Evolutionary conservation across 2,329 filamentous ascomycete species (phyloP).

Genomic region (Cladosporium velox): DNA sequence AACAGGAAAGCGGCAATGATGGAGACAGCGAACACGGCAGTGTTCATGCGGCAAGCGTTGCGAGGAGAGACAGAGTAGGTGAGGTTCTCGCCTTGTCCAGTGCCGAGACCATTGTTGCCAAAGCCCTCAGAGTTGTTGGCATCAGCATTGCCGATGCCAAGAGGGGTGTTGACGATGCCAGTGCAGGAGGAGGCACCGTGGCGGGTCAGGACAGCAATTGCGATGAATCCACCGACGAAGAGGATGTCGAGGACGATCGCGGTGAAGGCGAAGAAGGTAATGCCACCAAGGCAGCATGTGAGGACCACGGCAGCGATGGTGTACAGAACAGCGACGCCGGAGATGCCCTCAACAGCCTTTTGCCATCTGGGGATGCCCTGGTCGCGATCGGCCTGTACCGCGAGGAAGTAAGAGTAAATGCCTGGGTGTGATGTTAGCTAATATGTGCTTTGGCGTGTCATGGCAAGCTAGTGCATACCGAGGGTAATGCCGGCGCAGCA

Average conservation of each 20-base stretch:
- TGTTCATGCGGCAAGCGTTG: constrained; percentile 75
- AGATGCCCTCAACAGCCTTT: constrained; percentile 63
- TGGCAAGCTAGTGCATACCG: constrained; percentile 42
- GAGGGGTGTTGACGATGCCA: constrained; percentile 64
- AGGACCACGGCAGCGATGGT: constrained; percentile 70
- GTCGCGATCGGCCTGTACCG: constrained; percentile 66
- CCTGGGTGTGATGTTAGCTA: constrained; percentile 12
- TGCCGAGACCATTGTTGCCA: constrained; percentile 50
- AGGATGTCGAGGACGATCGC: constrained; percentile 74
- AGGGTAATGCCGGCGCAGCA: constrained; percentile 72
- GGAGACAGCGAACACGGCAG: constrained; percentile 73
- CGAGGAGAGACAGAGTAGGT: constrained; percentile 50
- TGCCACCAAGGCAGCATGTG: constrained; percentile 77
- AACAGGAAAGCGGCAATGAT: constrained; percentile 80
- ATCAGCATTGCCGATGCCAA: constrained; percentile 64
- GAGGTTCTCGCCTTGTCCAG: constrained; percentile 41
- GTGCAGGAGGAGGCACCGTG: constrained; percentile 68
- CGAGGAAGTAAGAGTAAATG: constrained; percentile 77
- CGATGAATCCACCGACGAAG: constrained; percentile 77
- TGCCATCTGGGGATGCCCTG: constrained; percentile 64
- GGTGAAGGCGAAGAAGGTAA: constrained; percentile 69
- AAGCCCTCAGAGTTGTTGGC: constrained; percentile 52
- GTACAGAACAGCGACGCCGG: constrained; percentile 75
- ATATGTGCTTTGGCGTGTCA: not conserved
- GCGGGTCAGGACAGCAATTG: constrained; percentile 74